Conservation (phyloP, 495 filamentous ascomycete genomes). For the Neurospora cerealis region DNA sequence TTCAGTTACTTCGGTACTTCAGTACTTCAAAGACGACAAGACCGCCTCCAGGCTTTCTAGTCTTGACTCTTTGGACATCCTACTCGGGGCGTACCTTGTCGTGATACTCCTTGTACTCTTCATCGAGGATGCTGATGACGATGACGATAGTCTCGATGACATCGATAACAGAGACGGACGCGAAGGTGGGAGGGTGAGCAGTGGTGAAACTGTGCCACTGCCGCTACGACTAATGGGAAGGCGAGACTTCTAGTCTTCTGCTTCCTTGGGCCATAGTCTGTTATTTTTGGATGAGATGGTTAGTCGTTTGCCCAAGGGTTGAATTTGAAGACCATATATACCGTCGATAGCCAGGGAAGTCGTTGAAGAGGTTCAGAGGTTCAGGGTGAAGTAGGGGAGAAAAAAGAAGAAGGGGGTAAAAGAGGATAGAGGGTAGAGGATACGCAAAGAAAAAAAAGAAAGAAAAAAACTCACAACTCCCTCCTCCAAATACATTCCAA, state of each 20-base stretch:
- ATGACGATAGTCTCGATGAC: neutral
- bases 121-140: neutral
- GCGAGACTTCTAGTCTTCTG: conserved; percentile 10
- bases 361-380: neutral
- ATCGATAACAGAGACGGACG: neutral
- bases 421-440: neutral
- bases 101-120: neutral
- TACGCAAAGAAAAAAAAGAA: neutral
- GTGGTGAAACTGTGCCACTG: neutral
- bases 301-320: neutral
- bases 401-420: neutral
- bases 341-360: neutral
- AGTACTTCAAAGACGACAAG: neutral
- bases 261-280: conserved; percentile 22
- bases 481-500: conserved; percentile 51
- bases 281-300: neutral
- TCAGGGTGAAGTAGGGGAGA: neutral
- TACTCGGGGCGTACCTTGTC: neutral
- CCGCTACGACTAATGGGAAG: neutral
- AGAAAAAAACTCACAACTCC: conserved; percentile 26
- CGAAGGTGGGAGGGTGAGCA: neutral
- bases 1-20: neutral
- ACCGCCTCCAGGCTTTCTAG: neutral
- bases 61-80: neutral
- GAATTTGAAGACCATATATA: neutral